Evolutionary conservation across 768 basidiomycete species (phyloP), one percentile per base, ranked within the genome.

Genomic region (Suillus spraguei): DNA sequence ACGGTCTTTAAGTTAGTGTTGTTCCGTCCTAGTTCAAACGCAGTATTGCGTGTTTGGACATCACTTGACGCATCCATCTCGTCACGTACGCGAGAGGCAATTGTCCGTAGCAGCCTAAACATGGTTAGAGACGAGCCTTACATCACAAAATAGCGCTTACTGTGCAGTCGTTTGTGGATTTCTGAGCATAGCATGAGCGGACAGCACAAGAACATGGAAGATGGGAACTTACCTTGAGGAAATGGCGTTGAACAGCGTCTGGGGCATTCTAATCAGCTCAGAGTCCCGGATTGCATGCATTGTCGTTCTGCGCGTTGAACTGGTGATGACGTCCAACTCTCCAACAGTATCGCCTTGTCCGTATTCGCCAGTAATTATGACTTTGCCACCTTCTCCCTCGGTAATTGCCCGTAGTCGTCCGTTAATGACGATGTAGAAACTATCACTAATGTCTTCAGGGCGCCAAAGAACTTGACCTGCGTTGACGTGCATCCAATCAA

Each of bases 261-360:
- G 89, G 1, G 97, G 97, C 92, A 99, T 97, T 35, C 97, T 82
- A 35, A 97, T 97, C 14, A 99, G 83, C 74, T 99, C 97, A 0
- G 95, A 95, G 72, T 99, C 97, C 69, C 97, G 94, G 66, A 99
- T 99, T 8, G 97, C 97, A 77, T 99, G 97, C 20, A 98, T 88
- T 0, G 95, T 99, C 55, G 88, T 96, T 61, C 90, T 85, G 63
- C 97, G 86, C 4, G 86, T 85, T 20, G 89, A 91, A 68, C 90
- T 92, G 9, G 96, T 97, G 70, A 99, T 99, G 60, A 97, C 97
- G 73, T 99, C 97, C 14, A 99, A 82, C 76, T 99, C 97, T 32
- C 97, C 97, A 56, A 99, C 95, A 0, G 93, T 92, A 71, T 99
- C 97, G 11, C 95, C 96, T 76, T 98, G 96, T 44, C 97, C 97